Percentiles rank a stretch among this genome's conserved stretches.
These are phyloP conservation scores for Pichia phayaonensis DNA, from an alignment of 805 yeast species.

Conservation along the genomic window DNA sequence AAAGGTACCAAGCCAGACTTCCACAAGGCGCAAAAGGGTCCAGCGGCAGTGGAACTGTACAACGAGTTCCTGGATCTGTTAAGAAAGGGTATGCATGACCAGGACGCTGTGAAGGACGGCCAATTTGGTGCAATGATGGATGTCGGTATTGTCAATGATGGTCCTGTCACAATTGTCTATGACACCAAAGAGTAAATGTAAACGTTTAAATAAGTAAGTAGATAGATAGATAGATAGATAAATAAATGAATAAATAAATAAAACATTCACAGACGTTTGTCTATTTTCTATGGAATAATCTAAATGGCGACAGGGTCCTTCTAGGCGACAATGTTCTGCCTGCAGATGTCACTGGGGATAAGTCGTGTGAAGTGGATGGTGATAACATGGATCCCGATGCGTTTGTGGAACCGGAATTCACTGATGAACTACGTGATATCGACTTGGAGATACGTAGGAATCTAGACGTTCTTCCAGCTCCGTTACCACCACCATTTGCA, in stretches of 20 bases:
- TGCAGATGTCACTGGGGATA: slow-evolving; percentile 6
- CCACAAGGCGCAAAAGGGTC: slow-evolving; percentile 85
- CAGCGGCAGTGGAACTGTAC: slow-evolving; percentile 41
- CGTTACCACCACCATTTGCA: background rate
- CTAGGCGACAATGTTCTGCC: slow-evolving; percentile 21
- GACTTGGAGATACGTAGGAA: slow-evolving; percentile 18
- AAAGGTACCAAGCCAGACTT: slow-evolving; percentile 96
- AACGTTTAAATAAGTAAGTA: slow-evolving; percentile 8
- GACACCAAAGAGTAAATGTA: slow-evolving; percentile 47
- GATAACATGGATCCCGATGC: background rate
- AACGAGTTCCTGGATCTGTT: slow-evolving; percentile 44
- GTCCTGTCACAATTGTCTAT: slow-evolving; percentile 82
- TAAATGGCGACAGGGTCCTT: slow-evolving; percentile 27
- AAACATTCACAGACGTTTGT: no score
- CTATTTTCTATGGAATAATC: slow-evolving; percentile 13
- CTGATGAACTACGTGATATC: slow-evolving; percentile 10
- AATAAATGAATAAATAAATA: background rate
- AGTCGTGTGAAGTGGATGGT: slow-evolving; percentile 2
- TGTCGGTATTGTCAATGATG: slow-evolving; percentile 80
- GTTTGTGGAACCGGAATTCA: background rate
- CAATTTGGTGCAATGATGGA: slow-evolving; percentile 98
- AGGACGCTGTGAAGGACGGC: slow-evolving; percentile 73
- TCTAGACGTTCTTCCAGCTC: slow-evolving; percentile 13
- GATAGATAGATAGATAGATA: background rate
- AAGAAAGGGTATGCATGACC: slow-evolving; percentile 42